Base-by-base conservation (phyloP, 768 basidiomycete species). In the Hypsizygus marmoreus region DNA sequence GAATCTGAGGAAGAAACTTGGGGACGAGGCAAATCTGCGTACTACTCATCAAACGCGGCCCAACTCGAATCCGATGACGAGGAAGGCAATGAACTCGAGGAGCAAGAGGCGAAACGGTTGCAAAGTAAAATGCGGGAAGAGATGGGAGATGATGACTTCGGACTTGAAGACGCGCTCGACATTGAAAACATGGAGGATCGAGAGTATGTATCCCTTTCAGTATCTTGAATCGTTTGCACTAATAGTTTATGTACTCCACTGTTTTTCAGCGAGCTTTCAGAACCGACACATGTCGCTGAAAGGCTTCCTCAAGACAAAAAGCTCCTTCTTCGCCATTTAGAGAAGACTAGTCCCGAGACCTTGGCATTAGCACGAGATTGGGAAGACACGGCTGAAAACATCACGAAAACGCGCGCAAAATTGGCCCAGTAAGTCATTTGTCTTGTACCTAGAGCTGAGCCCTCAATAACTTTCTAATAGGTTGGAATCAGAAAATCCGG, bases 21-120 rank as follows among this genome's bases (percentile, higher is more conserved):
- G 94, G 94, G 94, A 8, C 75, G 71, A 48, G 80, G 82, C 51
- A 86, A 85, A 65, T 75, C 81, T 30, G 85, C 81, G 4, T 97
- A 95, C 67, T 95, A 95, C 61, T 81, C 90, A 3, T 89, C 88
- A 4, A 92, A 91, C 62, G 91, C 88, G 24, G 85, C 75, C 26
- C 70, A 88, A 43, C 69, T 91, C 28, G 90, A 90, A 41, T 86
- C 86, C 28, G 89, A 90, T 55, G 87, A 95, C 52, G 94, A 95
- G 57, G 94, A 95, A 64, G 88, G 83, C 25, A 80, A 89, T 58
- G 86, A 88, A 53, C 68, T 95, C 39, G 93, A 97, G 59, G 91
- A 91, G 62, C 83, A 87, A 60, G 94, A 97, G 64, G 90, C 88
- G 6, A 82, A 68, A 55, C 73, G 91, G 46, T 66, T 95, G 34